Percentiles rank a stretch among this genome's conserved stretches.
phyloP scores from a whole-genome alignment of 495 filamentous ascomycete species.

The Talaromyces thailandensis region DNA sequence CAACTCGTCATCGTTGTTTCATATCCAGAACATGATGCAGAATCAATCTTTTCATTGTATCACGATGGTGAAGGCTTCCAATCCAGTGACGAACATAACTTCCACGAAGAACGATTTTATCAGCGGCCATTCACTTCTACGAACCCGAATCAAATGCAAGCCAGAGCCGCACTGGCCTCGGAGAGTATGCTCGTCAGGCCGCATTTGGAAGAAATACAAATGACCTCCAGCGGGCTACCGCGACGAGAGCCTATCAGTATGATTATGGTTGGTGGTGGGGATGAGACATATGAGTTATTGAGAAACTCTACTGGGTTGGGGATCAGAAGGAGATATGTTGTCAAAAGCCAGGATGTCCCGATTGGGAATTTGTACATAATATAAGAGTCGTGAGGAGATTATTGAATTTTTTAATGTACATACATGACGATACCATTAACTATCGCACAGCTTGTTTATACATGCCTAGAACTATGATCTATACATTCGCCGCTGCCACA shows the following conservation, averaged over 20 bases:
- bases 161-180: constrained; percentile 29
- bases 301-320: constrained; percentile 54
- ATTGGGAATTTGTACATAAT: constrained; percentile 75
- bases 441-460: background rate
- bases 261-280: constrained; percentile 76
- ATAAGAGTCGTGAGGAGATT: constrained; percentile 15
- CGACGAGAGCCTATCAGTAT: constrained; percentile 69
- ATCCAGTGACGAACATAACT: background rate
- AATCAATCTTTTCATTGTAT: background rate
- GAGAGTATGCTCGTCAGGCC: constrained; percentile 52
- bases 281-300: constrained; percentile 56
- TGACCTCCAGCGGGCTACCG: constrained; percentile 59
- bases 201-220: constrained; percentile 66
- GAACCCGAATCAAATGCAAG: constrained; percentile 9
- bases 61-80: background rate
- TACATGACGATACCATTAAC: background rate
- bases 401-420: background rate
- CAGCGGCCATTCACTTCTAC: constrained; percentile 5
- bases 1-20: constrained; percentile 81
- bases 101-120: background rate
- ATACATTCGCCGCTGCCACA: background rate
- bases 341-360: constrained; percentile 71
- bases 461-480: background rate
- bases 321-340: constrained; percentile 65
- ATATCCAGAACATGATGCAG: constrained; percentile 17